Conservation (phyloP, 257 asterid genomes). For the Handroanthus guayacan region DNA sequence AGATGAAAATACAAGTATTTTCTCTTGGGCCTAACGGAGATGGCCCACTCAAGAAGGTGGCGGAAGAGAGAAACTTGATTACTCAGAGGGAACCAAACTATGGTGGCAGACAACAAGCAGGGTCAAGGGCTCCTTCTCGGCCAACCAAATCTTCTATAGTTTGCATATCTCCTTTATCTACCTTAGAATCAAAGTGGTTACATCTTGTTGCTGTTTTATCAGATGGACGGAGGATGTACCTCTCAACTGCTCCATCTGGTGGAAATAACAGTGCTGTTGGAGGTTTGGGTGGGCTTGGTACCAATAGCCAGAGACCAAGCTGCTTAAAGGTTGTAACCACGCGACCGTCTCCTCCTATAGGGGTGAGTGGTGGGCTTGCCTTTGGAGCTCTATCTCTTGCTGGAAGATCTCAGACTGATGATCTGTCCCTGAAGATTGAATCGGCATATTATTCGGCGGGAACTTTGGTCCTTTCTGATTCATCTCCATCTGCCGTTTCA, state of each 20-base stretch:
- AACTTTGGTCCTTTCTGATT: conserved; percentile 84
- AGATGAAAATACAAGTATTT: conserved; percentile 90
- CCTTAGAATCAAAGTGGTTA: conserved; percentile 91
- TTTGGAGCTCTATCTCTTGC: conserved; percentile 83
- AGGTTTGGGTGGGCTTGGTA: conserved; percentile 63
- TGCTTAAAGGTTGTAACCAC: conserved; percentile 95
- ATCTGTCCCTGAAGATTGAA: conserved; percentile 85
- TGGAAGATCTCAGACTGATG: conserved; percentile 89
- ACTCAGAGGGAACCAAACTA: conserved; percentile 78
- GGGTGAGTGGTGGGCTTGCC: conserved; percentile 80
- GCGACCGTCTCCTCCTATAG: conserved; percentile 95
- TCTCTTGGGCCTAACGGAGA: conserved; percentile 86
- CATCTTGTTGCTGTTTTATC: conserved; percentile 93
- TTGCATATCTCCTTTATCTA: conserved; percentile 81
- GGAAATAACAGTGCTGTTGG: conserved; percentile 76
- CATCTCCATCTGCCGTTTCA: conserved; percentile 83
- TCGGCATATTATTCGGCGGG: conserved; percentile 88
- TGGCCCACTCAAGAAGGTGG: conserved; percentile 90
- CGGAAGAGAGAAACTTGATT: conserved; percentile 90
- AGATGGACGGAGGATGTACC: conserved; percentile 98
- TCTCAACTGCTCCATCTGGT: conserved; percentile 83
- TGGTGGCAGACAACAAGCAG: conserved; percentile 83
- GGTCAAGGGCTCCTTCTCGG: conserved; percentile 69
- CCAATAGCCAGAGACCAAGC: conserved; percentile 67
- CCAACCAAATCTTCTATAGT: conserved; percentile 77